Percentiles rank a stretch among this genome's conserved stretches.
Conservation (phyloP, 2,329 filamentous ascomycete genomes). For the Diaporthe sp. region DNA sequence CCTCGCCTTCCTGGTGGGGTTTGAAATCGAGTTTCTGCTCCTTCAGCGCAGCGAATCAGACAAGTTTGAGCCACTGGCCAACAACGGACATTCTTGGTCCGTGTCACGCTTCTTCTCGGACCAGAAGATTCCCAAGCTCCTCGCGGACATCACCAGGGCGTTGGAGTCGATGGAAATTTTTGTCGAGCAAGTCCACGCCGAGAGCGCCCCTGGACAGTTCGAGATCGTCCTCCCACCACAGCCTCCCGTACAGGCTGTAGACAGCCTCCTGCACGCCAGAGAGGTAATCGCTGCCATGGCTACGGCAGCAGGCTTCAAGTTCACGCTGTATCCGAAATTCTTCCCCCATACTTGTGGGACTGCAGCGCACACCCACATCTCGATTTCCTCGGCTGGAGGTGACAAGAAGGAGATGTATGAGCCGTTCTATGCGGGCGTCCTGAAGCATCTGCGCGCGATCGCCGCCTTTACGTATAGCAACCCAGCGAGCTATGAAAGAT, state of each 20-base stretch:
- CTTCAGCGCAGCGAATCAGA: conserved; percentile 62
- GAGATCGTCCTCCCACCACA: conserved; percentile 79
- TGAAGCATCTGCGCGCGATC: conserved; percentile 76
- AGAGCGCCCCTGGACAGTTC: conserved; percentile 81
- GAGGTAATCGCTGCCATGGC: conserved; percentile 78
- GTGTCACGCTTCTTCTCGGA: conserved; percentile 74
- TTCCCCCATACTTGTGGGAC: conserved; percentile 71
- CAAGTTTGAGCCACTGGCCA: conserved; percentile 62
- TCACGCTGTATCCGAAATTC: conserved; percentile 83
- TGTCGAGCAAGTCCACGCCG: conserved; percentile 81
- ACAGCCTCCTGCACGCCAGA: conserved; percentile 78
- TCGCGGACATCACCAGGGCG: conserved; percentile 75
- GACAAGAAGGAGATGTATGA: conserved; percentile 64
- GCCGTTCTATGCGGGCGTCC: conserved; percentile 79
- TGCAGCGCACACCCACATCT: conserved; percentile 79
- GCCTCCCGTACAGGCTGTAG: conserved; percentile 76
- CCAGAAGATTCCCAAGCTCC: conserved; percentile 66
- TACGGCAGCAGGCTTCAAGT: conserved; percentile 71
- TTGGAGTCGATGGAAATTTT: conserved; percentile 75
- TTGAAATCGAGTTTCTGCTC: conserved; percentile 86
- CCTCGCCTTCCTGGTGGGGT: conserved; percentile 77
- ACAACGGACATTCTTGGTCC: conserved; percentile 79
- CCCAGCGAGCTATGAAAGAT: conserved; percentile 76
- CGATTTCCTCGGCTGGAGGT: conserved; percentile 65
- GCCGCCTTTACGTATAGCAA: conserved; percentile 78